Evolutionary conservation across 805 yeast species (phyloP), one percentile per base, ranked within the genome.

Genomic region (Hanseniaspora hatyaiensis): DNA sequence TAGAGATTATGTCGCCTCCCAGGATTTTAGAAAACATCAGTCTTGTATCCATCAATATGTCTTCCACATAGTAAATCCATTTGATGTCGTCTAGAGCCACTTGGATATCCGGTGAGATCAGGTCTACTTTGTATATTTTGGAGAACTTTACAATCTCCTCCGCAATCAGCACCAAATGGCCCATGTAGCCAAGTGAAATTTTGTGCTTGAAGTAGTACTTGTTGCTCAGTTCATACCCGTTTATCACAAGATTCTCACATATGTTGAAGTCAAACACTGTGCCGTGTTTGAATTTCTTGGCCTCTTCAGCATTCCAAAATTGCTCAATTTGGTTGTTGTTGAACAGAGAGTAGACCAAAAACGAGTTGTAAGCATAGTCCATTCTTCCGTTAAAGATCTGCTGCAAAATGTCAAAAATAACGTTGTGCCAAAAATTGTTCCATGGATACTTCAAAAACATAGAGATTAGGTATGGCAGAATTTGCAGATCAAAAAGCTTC

Each of bases 381-480:
- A 80, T 74, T 36, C 80, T 74, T 1, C 96, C 97, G 62, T 86
- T 87, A 61, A 92, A 74, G 16, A 92, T 78, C 62, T 92, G 99
- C 63, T 92, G 99, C 28, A 92, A 81, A 52, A 92, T 77, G 65
- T 92, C 99, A 69, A 89, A 92, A 8, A 92, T 95, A 50, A 92
- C 98, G 59, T 89, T 92, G 64, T 92, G 98, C 69, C 92, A 74
- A 59, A 92, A 92, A 60, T 92, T 92, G 62, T 92, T 92, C 97
- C 97, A 92, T 6, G 97, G 96, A 63, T 80, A 86, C 52, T 73
- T 68, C 63, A 88, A 79, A 58, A 92, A 85, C 72, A 82, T 77
- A 23, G 72, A 65, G 22, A 87, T 65, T n/a, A 88, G 78, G 19
- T 76, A 73, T 18, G 75, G 66, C 28, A 88, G 70, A 50, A 86